phyloP scores from a whole-genome alignment of 1,284 basidiomycete genomes.

The Lignosus rhinocerotis region DNA sequence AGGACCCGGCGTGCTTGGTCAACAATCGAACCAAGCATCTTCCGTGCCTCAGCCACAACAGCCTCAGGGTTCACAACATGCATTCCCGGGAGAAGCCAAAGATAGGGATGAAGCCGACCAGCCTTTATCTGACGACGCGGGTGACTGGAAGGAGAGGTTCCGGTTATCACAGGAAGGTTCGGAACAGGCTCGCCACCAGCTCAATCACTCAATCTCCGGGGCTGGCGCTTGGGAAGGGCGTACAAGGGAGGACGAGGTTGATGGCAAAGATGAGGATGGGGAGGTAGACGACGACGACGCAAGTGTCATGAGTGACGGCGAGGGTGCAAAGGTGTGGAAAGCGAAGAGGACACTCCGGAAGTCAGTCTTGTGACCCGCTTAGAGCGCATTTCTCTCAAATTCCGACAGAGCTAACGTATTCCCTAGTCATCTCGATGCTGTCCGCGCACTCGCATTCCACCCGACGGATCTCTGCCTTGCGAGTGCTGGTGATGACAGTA shows the following conservation, averaged over 20 bases:
- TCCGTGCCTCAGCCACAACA: constrained; percentile 25
- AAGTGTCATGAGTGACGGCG: constrained; percentile 62
- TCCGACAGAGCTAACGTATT: constrained; percentile 26
- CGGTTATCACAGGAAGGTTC: constrained; percentile 60
- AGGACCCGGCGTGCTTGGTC: constrained; percentile 40
- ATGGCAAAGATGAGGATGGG: constrained; percentile 44
- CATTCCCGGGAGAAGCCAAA: constrained; percentile 33
- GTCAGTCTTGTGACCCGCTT: constrained; percentile 50
- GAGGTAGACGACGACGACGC: constrained; percentile 53
- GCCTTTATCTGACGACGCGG: constrained; percentile 71
- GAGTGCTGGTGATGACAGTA: constrained; percentile 93
- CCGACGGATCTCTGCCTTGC: constrained; percentile 82
- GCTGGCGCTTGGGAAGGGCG: constrained; percentile 43
- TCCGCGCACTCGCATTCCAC: constrained; percentile 88
- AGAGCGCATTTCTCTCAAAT: constrained; percentile 11
- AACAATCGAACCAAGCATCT: constrained; percentile 38
- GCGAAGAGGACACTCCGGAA: constrained; percentile 83
- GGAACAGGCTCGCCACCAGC: constrained; percentile 37
- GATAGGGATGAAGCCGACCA: constrained; percentile 56
- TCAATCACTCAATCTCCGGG: constrained; percentile 29
- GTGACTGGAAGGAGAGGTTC: constrained; percentile 82
- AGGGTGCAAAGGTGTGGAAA: constrained; percentile 79
- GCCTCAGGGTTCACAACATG: constrained; percentile 27
- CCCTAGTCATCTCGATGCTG: constrained; percentile 88
- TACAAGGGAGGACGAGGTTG: constrained; percentile 52